These are phyloP conservation scores for Claviceps sp. DNA, from an alignment of 2,329 filamentous ascomycete species.

Conservation along the genomic window DNA sequence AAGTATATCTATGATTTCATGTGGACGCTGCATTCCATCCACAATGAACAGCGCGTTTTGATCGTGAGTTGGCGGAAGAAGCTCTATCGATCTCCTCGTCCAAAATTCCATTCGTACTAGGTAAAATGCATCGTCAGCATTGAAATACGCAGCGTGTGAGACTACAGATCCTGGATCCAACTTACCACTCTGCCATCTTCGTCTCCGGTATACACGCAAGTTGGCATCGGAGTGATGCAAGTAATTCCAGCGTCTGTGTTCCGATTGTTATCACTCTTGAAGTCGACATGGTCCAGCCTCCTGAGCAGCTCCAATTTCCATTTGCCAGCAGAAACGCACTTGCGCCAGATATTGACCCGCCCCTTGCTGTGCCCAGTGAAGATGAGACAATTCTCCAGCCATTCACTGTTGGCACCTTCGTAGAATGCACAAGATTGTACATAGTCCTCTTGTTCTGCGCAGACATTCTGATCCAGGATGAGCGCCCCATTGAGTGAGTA, in stretches of 20 bases:
- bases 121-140: not conserved
- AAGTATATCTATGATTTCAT: not conserved
- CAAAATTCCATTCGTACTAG: constrained; percentile 51
- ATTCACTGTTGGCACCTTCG: constrained; percentile 80
- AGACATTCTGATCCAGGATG: constrained; percentile 71
- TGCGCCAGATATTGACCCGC: constrained; percentile 65
- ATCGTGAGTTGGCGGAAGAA: constrained; percentile 10
- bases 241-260: constrained; percentile 61
- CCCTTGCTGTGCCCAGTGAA: constrained; percentile 82
- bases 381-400: constrained; percentile 72
- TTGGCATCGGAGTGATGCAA: constrained; percentile 71
- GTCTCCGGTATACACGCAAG: constrained; percentile 83
- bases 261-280: constrained; percentile 42
- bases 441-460: constrained; percentile 55
- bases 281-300: constrained; percentile 66
- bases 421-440: constrained; percentile 83
- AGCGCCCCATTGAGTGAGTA: constrained; percentile 82
- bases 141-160: not conserved
- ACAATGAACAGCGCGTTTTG: not conserved
- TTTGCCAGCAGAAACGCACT: constrained; percentile 39
- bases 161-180: not conserved
- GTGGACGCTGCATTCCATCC: not conserved
- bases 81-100: constrained; percentile 42
- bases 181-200: constrained; percentile 78
- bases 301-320: constrained; percentile 73